Conservation (phyloP, 2,329 filamentous ascomycete genomes). For the Mycogone perniciosa region DNA sequence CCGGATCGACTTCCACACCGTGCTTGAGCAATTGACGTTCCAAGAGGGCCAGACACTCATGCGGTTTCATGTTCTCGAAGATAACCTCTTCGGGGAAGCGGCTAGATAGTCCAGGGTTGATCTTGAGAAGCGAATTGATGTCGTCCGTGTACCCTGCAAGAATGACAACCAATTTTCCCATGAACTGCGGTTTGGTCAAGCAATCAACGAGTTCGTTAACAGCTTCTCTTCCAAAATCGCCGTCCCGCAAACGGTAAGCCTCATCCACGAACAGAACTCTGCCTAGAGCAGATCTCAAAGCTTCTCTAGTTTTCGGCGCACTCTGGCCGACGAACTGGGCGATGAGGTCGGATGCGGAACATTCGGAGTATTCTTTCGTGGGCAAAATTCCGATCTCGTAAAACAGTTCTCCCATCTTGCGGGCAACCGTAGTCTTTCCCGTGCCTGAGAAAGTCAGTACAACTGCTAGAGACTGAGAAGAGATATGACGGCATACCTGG, state of each 20-base stretch:
- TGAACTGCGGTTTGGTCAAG: constrained; percentile 8
- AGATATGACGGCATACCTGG: not conserved
- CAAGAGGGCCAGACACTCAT: no score
- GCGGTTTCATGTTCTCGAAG: constrained; percentile 1
- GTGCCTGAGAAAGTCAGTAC: not conserved
- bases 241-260: not conserved
- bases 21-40: no score
- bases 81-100: not conserved
- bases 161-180: constrained; percentile 12
- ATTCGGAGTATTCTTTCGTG: not conserved
- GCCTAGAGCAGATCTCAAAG: not conserved
- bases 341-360: not conserved
- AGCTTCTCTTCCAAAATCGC: not conserved
- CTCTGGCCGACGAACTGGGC: constrained; percentile 2
- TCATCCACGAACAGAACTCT: not conserved
- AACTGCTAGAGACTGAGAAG: not conserved
- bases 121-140: constrained; percentile 2
- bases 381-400: not conserved
- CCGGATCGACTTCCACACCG: no score
- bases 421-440: constrained; percentile 2
- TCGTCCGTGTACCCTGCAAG: constrained; percentile 10
- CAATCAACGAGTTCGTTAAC: constrained; percentile 5
- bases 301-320: not conserved
- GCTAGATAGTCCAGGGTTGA: not conserved
- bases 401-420: not conserved